Base-by-base conservation (phyloP, 352 stramenopile genomes). In the Phytophthora tubulina region DNA sequence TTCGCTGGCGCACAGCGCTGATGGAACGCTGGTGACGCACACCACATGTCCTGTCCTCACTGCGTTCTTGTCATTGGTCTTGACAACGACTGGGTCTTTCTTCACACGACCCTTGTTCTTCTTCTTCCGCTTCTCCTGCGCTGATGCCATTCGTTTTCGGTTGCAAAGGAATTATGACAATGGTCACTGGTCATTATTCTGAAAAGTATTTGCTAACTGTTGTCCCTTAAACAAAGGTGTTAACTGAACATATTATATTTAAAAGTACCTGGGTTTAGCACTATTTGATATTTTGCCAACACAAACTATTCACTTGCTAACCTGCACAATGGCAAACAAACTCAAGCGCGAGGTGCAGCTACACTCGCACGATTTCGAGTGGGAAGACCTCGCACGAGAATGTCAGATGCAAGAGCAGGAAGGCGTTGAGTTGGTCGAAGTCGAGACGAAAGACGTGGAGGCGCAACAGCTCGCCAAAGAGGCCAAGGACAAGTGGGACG, bases 331-430 rank as follows among this genome's bases (percentile, higher is more conserved):
- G 60, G 39, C 50, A 46, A 31, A 67, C 32, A 63, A 64, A 35
- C 33, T 33, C 10, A 64, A 70, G 45, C 67, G 66, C 13, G 50
- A 78, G 31, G 85, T 93, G 73, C 70, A 90, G 72, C 70, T 94
- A 3, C 82, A 94, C 67, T 92, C 83, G 72, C 79, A 86, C 56
- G 87, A 94, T 72, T 94, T 94, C 65, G 84, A 85, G 56, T 93
- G 87, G 87, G 80, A 85, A 27, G 85, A 93, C 27, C 79, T 92
- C 42, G 87, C 87, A 31, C 72, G 63, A 42, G 73, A 72, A 69
- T 93, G 85, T 32, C 64, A 70, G 31, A 33, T 56, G 57, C 56
- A 70, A 39, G 50, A 75, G 13, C 41, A 69, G 8, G 30, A 42
- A 45, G 30, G 41, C n/a, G 54, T 32, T 5, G 52, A 71, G 33